Base-by-base conservation (phyloP, 1,139 yeast species). In the Pichia sp. region DNA sequence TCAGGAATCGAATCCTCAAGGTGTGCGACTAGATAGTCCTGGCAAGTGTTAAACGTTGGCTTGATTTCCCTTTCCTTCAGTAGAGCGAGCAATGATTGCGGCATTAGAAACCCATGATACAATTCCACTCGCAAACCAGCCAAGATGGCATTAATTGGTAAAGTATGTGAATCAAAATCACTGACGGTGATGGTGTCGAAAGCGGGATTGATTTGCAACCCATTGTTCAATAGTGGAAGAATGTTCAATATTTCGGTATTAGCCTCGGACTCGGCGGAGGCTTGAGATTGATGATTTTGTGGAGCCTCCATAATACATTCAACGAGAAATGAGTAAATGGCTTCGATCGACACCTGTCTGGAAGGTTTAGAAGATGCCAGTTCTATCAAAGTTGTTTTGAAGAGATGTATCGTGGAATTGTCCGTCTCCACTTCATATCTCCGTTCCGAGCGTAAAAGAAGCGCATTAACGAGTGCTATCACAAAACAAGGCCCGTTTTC, bases 401-500 rank as follows among this genome's bases (percentile, higher is more conserved):
- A 25, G 2, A 15, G 12, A 4, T 15, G 16, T 8, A 25, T 10
- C 5, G 18, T 25, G 3, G 14, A 8, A 14, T 8, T 15, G 17
- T 14, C 26, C 26, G 7, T 7, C 26, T 11, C 26, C 14, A 15
- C n/a, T 23, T 21, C 10, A 21, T 21, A 21, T 11, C 8, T 21
- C 11, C 22, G 11, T 21, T 8, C 22, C 22, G 11, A 9, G 8
- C 16, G 17, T 6, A 25, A 18, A 7, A 33, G n/a, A 21, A 86
- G 54, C 0, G 87, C 73, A 54, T 88, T 88, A 34, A 78, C 69
- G 29, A 88, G 61, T 0, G 96, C 88, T n/a, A 87, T 72, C 29
- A 88, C 59, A 2, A 96, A 94, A 53, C 96, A 87, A 0, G 96
- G 95, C 0, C 96, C 96, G 50, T 87, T 85, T 32, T 60, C 67